These are phyloP conservation scores for Curvularia sp. DNA, from an alignment of 2,329 filamentous ascomycete genomes.

Conservation along the genomic window DNA sequence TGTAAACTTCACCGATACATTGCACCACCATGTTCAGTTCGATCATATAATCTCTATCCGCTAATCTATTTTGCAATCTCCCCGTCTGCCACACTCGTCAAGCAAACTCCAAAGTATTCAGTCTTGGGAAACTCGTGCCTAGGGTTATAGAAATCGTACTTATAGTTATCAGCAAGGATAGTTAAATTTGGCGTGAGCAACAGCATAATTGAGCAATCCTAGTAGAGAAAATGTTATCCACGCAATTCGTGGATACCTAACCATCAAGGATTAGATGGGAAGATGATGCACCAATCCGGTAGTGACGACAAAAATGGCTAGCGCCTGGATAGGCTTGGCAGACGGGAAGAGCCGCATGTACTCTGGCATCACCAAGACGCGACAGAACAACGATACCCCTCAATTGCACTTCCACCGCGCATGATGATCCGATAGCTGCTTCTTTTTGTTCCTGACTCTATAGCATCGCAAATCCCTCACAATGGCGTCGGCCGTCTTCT, in stretches of 20 bases:
- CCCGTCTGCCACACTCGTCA: too few relatives aligned
- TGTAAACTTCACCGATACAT: too few relatives aligned
- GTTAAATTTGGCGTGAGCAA: background rate
- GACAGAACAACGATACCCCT: constrained; percentile 16
- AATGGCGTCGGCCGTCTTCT: constrained; percentile 98
- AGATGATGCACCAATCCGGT: background rate
- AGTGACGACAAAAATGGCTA: background rate
- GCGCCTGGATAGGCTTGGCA: constrained; percentile 11
- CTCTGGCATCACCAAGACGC: constrained; percentile 21
- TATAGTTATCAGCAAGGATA: background rate
- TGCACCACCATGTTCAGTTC: too few relatives aligned
- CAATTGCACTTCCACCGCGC: constrained; percentile 12
- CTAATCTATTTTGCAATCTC: too few relatives aligned
- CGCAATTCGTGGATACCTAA: background rate
- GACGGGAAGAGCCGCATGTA: constrained; percentile 18
- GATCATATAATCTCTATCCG: too few relatives aligned
- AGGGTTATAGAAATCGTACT: background rate
- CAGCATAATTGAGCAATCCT: background rate
- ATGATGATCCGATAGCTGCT: constrained; percentile 20
- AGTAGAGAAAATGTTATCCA: background rate
- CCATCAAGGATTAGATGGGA: background rate
- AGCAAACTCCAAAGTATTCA: too few relatives aligned
- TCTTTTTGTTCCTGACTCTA: background rate
- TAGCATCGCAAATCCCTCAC: constrained; percentile 28
- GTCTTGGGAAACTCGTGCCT: too few relatives aligned